phyloP scores from a whole-genome alignment of 2,329 filamentous ascomycete genomes.

The Cercospora berteroae region DNA sequence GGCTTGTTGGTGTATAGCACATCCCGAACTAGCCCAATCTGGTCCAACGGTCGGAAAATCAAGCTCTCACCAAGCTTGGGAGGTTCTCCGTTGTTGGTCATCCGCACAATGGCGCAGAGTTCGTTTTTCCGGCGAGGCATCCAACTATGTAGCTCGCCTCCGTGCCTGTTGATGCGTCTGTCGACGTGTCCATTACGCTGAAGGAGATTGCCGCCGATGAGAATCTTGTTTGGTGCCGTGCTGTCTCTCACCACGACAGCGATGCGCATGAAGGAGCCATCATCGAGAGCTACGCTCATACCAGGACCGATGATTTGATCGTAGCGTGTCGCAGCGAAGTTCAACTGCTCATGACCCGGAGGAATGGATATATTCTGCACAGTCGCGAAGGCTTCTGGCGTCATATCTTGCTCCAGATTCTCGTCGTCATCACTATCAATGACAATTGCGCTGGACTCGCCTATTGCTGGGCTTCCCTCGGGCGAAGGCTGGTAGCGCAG shows the following conservation, averaged over 20 bases:
- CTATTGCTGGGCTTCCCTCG: too few relatives aligned
- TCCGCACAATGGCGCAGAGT: constrained; percentile 42
- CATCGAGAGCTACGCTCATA: constrained; percentile 36
- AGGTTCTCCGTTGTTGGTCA: not conserved
- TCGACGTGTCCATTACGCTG: constrained; percentile 36
- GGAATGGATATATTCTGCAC: not conserved
- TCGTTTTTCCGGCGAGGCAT: constrained; percentile 45
- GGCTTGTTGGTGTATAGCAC: not conserved
- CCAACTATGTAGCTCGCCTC: constrained; percentile 16
- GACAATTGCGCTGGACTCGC: too few relatives aligned
- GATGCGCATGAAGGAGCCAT: constrained; percentile 44
- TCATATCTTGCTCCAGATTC: not conserved
- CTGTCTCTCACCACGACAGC: constrained; percentile 34
- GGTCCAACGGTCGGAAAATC: constrained; percentile 19
- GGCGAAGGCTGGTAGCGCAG: too few relatives aligned
- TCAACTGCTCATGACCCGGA: not conserved
- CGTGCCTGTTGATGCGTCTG: constrained; percentile 11
- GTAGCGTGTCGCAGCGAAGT: not conserved
- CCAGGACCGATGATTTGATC: not conserved
- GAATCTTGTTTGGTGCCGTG: constrained; percentile 26
- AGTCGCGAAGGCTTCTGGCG: not conserved
- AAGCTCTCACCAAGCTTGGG: constrained; percentile 10
- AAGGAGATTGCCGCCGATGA: constrained; percentile 39
- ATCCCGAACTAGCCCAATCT: not conserved
- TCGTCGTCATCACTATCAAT: not conserved